These are phyloP conservation scores for Primulina huaijiensis DNA, from an alignment of 257 asterid species.

Conservation along the genomic window DNA sequence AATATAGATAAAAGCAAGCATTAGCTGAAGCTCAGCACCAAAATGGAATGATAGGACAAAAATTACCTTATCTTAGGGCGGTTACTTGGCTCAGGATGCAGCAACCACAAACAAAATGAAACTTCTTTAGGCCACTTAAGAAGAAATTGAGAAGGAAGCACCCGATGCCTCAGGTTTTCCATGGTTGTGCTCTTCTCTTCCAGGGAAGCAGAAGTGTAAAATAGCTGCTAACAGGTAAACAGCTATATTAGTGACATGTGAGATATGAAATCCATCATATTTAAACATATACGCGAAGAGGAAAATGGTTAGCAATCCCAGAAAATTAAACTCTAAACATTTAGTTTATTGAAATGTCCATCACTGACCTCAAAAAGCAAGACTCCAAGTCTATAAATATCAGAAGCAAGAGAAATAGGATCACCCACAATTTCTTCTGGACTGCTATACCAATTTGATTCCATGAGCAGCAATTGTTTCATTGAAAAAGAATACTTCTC, in stretches of 20 bases:
- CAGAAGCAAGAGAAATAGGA: constrained; percentile 65
- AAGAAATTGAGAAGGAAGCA: constrained; percentile 89
- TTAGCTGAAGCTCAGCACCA: not conserved
- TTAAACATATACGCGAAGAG: not conserved
- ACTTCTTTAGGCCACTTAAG: constrained; percentile 98
- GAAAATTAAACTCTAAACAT: not conserved
- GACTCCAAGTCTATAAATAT: constrained; percentile 84
- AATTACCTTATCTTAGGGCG: constrained; percentile 78
- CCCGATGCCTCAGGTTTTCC: constrained; percentile 84
- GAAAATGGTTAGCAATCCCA: not conserved
- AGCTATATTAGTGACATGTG: constrained; percentile 19
- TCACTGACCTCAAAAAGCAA: constrained; percentile 83
- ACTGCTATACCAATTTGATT: constrained; percentile 74
- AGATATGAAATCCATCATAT: constrained; percentile 1
- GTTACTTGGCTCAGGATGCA: constrained; percentile 83
- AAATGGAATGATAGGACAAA: constrained; percentile 2
- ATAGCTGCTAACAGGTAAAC: constrained; percentile 54
- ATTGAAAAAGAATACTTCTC: constrained; percentile 63
- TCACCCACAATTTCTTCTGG: constrained; percentile 75
- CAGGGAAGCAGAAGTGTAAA: constrained; percentile 59
- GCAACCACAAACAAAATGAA: constrained; percentile 91
- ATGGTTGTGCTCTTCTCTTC: constrained; percentile 77
- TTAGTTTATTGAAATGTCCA: not conserved
- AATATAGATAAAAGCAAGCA: constrained; percentile 4
- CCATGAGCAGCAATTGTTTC: constrained; percentile 82